Percentiles rank a stretch among this genome's conserved stretches.
Conservation (phyloP, 2,329 filamentous ascomycete genomes). For the Fusarium denticulatum region DNA sequence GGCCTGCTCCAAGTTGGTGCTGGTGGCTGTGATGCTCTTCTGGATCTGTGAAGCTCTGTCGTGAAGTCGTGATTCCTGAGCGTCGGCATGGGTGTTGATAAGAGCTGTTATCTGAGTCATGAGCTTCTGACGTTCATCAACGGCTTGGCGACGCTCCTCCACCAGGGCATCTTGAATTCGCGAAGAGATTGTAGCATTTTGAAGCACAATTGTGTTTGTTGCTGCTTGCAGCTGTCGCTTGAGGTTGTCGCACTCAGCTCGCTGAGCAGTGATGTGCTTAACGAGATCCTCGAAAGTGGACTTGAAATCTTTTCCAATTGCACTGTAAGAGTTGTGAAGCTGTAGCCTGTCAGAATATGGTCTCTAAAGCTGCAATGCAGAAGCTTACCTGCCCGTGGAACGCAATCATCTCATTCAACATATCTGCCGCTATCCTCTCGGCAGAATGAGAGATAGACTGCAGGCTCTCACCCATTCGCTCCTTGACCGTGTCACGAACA, state of each 20-base stretch:
- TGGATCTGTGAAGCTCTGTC: slow-evolving; percentile 71
- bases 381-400: slow-evolving; percentile 75
- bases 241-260: slow-evolving; percentile 77
- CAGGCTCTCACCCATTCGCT: slow-evolving; percentile 83
- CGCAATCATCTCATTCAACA: slow-evolving; percentile 83
- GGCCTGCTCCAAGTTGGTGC: slow-evolving; percentile 70
- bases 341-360: slow-evolving; percentile 48
- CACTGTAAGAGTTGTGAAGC: slow-evolving; percentile 85
- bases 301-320: slow-evolving; percentile 87
- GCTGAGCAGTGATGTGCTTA: slow-evolving; percentile 78
- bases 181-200: slow-evolving; percentile 73
- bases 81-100: slow-evolving; percentile 76
- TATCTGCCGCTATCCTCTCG: slow-evolving; percentile 88
- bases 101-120: slow-evolving; percentile 81
- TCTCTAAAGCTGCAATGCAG: too few species aligned
- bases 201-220: slow-evolving; percentile 72
- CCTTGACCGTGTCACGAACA: slow-evolving; percentile 89
- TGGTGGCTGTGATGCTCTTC: slow-evolving; percentile 70
- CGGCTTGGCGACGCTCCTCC: slow-evolving; percentile 78
- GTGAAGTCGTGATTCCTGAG: slow-evolving; percentile 76
- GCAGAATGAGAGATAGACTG: slow-evolving; percentile 85
- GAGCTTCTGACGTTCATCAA: slow-evolving; percentile 77
- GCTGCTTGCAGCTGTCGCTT: slow-evolving; percentile 77
- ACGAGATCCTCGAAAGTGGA: slow-evolving; percentile 83
- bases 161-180: slow-evolving; percentile 75